These are phyloP conservation scores for Stachybotrys chartarum DNA, from an alignment of 2,329 filamentous ascomycete genomes.

Conservation along the genomic window DNA sequence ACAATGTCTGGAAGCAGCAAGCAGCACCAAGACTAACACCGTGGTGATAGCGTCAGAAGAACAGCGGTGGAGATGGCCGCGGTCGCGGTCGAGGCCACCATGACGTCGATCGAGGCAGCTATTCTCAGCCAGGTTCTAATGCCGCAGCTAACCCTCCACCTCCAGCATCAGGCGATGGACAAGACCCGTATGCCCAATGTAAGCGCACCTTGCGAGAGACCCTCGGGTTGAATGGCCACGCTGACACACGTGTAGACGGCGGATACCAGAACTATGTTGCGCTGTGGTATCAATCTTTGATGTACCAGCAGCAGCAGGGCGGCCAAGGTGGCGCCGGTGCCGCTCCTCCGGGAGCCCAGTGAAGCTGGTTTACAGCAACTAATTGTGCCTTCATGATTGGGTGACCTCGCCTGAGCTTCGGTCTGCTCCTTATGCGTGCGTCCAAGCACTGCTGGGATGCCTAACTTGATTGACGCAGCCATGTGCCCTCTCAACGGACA, in stretches of 20 bases:
- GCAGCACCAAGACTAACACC: slow-evolving; percentile 3
- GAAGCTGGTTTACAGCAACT: slow-evolving; percentile 15
- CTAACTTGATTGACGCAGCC: slow-evolving; percentile 25
- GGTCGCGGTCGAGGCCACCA: slow-evolving; percentile 37
- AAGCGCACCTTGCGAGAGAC: slow-evolving; percentile 25
- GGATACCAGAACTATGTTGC: slow-evolving; percentile 76
- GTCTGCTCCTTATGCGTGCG: slow-evolving; percentile 12
- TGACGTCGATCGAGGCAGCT: slow-evolving; percentile 48
- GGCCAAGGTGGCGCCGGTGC: slow-evolving; percentile 28
- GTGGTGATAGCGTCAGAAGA: slow-evolving; percentile 43
- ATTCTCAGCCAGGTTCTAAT: slow-evolving; percentile 39
- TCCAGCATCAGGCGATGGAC: slow-evolving; percentile 39
- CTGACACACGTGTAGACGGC: slow-evolving; percentile 47
- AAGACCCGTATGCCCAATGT: slow-evolving; percentile 72
- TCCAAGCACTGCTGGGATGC: slow-evolving; percentile 19
- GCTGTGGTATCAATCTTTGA: slow-evolving; percentile 69
- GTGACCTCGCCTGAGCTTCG: slow-evolving; percentile 24
- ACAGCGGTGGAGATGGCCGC: slow-evolving; percentile 33
- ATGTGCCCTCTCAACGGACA: slow-evolving; percentile 17
- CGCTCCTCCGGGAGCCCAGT: slow-evolving; percentile 28
- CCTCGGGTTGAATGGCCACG: background rate
- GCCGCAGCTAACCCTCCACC: slow-evolving; percentile 33
- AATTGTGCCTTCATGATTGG: slow-evolving; percentile 18
- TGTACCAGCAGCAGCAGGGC: slow-evolving; percentile 34
- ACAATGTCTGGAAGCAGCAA: background rate